phyloP scores from a whole-genome alignment of 768 basidiomycete genomes.

The Neoboletus magnificus region DNA sequence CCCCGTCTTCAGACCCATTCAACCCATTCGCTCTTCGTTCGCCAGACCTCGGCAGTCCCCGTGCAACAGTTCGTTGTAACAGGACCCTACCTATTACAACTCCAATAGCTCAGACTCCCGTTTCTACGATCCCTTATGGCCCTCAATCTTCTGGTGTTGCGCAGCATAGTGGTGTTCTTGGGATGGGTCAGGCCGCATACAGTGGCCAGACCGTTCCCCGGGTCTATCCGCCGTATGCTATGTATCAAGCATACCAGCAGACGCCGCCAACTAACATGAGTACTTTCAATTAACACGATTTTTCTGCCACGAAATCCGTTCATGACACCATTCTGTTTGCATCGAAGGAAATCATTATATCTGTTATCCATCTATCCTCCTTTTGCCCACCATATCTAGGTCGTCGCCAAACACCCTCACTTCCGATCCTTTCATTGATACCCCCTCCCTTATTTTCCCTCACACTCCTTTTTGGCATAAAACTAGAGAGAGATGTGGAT shows the following conservation, averaged over 20 bases:
- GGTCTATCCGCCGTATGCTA: conserved; percentile 70
- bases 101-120: conserved; percentile 24
- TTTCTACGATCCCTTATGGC: conserved; percentile 48
- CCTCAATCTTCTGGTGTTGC: conserved; percentile 59
- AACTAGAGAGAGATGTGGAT: conserved; percentile 23
- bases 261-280: conserved; percentile 72
- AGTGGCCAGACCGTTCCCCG: conserved; percentile 57
- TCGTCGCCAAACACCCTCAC: conserved; percentile 22
- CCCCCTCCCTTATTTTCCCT: conserved; percentile 19
- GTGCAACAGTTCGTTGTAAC: conserved; percentile 46
- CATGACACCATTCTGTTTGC: conserved; percentile 40
- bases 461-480: conserved; percentile 25
- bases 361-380: conserved; percentile 33
- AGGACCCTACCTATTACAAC: conserved; percentile 33
- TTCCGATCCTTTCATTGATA: conserved; percentile 30
- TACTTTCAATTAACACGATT: conserved; percentile 56
- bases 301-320: conserved; percentile 31
- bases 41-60: conserved; percentile 50
- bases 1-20: conserved; percentile 53
- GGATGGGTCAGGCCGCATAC: conserved; percentile 65
- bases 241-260: conserved; percentile 83
- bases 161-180: conserved; percentile 56
- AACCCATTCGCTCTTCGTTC: conserved; percentile 54
- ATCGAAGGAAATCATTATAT: conserved; percentile 32
- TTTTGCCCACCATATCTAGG: conserved; percentile 24